phyloP scores from a whole-genome alignment of 441 rosid genomes.

The Cnidoscolus chayamansa region DNA sequence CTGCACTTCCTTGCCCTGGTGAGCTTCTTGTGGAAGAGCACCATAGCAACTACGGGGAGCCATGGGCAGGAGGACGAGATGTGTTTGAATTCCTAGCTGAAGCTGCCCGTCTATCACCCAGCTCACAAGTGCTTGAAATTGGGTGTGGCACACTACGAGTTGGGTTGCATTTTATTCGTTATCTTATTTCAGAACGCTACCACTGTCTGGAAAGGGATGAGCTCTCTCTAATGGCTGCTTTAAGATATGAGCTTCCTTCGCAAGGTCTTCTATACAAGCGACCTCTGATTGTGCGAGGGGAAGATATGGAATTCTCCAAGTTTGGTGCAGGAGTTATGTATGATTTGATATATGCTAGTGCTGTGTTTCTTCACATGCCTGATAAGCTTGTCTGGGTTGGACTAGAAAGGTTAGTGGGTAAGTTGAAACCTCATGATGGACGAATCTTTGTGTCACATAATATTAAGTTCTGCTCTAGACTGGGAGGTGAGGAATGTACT shows the following conservation, averaged over 20 bases:
- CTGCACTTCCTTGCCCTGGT: conserved; percentile 84
- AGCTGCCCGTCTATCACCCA: conserved; percentile 49
- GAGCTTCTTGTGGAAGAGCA: conserved; percentile 97
- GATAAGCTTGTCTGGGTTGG: conserved; percentile 92
- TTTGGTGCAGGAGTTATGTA: conserved; percentile 58
- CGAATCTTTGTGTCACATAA: conserved; percentile 90
- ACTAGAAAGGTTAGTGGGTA: conserved; percentile 61
- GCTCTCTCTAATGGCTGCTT: conserved; percentile 92
- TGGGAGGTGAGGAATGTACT: conserved; percentile 73
- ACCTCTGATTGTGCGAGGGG: conserved; percentile 73
- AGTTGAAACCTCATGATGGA: conserved; percentile 67
- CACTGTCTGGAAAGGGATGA: conserved; percentile 92
- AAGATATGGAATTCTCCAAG: conserved; percentile 81
- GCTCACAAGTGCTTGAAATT: conserved; percentile 74
- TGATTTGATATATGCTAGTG: conserved; percentile 92
- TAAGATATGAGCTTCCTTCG: conserved; percentile 90
- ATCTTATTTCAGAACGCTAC: conserved; percentile 52
- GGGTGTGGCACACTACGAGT: conserved; percentile 98
- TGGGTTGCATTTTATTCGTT: conserved; percentile 84
- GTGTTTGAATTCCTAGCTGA: conserved; percentile 89
- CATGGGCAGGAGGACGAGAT: conserved; percentile 97
- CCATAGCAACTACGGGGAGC: conserved; percentile 96
- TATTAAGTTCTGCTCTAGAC: conserved; percentile 78
- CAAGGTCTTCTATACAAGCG: conserved; percentile 86
- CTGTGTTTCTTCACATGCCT: conserved; percentile 97